Base-by-base conservation (phyloP, 1,139 yeast genomes). In the Debaryomyces singareniensis region DNA sequence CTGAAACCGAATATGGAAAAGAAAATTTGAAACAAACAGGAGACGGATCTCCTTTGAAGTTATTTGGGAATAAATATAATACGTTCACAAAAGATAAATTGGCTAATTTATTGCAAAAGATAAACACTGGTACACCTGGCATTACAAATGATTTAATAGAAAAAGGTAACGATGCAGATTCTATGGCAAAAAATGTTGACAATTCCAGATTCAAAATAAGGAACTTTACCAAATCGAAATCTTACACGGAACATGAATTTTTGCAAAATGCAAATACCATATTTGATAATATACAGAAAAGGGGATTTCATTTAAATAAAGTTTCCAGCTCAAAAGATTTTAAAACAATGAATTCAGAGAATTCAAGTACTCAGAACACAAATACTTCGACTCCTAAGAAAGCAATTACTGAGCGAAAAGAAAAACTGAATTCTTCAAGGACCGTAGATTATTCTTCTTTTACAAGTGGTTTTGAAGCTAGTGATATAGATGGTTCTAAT, bases 81-180 rank as follows among this genome's bases (percentile, higher is more conserved):
- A 67, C 73, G 0, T 67, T 51, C 33, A 67, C 72, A 2, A 62
- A 60, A 32, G 61, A 58, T 3, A 53, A 54, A 32, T 49, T 67
- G 25, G 55, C 45, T 30, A 65, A 58, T 13, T 39, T 64, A 4
- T 34, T 61, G 24, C 48, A 51, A 20, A 54, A 54, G 22, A 43
- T 58, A 28, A 51, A 55, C 26, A 46, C 51, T 13, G 39, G 35
- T 16, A 38, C 55, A 3, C 34, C 38, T 3, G 33, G 29, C 6
- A 25, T 18, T 28, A 30, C 11, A 18, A 15, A 20, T 20, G 20
- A 10, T 10, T 11, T 11, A n/a, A 23, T 23, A 7, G 13, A 23
- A 13, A 13, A 23, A 12, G 7, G 11, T 23, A 9, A 23, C 9
- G 25, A 23, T 13, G 24, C 20, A 11, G 9, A 16, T 12, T n/a